Base-by-base conservation (phyloP, 2,329 filamentous ascomycete genomes). In the Emergomyces pasteurianus region DNA sequence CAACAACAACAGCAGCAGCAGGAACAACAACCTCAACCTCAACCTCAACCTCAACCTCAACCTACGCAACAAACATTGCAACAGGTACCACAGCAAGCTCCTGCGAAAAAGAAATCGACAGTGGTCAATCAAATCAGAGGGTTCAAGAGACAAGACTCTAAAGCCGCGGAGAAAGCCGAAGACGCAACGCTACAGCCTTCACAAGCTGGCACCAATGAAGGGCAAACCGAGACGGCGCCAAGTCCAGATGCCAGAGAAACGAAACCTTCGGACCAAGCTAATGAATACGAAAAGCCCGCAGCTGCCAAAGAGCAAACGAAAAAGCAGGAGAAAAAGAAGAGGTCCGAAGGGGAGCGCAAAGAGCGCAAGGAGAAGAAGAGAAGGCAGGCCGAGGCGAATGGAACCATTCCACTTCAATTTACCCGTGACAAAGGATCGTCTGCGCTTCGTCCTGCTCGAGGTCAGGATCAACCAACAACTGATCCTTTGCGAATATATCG, bases 241-340 rank as follows among this genome's bases (percentile, higher is more conserved):
- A 40, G 55, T 8, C 31, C 43, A 31, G 58, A 52, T 52, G 46
- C 53, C 23, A 34, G 34, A 18, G 59, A 60, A n/a, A 60, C 42
- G 72, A 67, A 70, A 68, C 52, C 43, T 72, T 50, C 63, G 65
- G 47, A 73, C 38, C 46, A 34, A 28, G 58, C 58, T 64, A 71
- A 63, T 65, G 74, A 69, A 18, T 70, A 72, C 40, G 60, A 60
- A 16, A 69, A 70, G 56, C 71, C 71, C 10, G 61, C 62, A 14
- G 69, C 73, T 58, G 61, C 36, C 18, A 74, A 74, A 53, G 70
- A 82, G 74, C 76, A 75, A 0, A 85, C 79, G 8, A 86, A 86
- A 67, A 96, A 95, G 75, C 94, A 90, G 74, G 92, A 96, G 70
- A 96, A 96, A 80, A 96, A 96, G 77, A 96, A 95, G 78, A 86